Conservation (phyloP, 345 rosid species). For the Salix exigua region DNA sequence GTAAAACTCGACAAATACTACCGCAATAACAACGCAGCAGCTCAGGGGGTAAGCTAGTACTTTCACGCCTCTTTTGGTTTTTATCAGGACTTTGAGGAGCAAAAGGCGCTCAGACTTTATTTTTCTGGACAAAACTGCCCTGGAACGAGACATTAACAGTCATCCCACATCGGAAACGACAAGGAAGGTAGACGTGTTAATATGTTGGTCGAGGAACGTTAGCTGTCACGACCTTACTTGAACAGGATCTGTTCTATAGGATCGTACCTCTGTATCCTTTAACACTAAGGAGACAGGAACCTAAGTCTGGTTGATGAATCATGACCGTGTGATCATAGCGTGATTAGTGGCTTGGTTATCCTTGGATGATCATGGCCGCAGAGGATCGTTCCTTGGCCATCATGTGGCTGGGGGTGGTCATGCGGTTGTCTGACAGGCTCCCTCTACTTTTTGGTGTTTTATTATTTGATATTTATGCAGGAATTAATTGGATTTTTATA, state of each 20-base stretch:
- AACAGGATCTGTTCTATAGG: constrained; percentile 27
- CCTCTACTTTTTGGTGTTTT: too few relatives aligned
- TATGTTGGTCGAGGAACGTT: fast-evolving
- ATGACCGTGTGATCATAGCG: neutral
- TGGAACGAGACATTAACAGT: too few relatives aligned
- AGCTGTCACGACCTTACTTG: neutral
- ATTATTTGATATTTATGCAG: too few relatives aligned
- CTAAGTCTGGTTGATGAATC: neutral
- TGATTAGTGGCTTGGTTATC: neutral
- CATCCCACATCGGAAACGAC: neutral
- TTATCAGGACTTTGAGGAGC: too few relatives aligned
- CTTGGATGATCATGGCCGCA: neutral
- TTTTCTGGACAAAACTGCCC: too few relatives aligned
- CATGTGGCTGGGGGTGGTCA: neutral
- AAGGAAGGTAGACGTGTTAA: fast-evolving
- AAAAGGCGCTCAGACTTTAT: fast-evolving
- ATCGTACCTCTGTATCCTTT: constrained; percentile 15
- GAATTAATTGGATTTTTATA: too few relatives aligned
- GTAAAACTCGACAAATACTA: too few relatives aligned
- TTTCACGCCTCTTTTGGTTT: too few relatives aligned
- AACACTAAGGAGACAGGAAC: neutral
- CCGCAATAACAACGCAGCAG: too few relatives aligned
- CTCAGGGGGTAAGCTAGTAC: too few relatives aligned
- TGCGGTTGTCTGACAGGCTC: constrained; percentile 10
- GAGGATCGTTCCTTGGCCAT: neutral